These are phyloP conservation scores for Elsinoe fawcettii DNA, from an alignment of 2,329 filamentous ascomycete species.

Conservation along the genomic window DNA sequence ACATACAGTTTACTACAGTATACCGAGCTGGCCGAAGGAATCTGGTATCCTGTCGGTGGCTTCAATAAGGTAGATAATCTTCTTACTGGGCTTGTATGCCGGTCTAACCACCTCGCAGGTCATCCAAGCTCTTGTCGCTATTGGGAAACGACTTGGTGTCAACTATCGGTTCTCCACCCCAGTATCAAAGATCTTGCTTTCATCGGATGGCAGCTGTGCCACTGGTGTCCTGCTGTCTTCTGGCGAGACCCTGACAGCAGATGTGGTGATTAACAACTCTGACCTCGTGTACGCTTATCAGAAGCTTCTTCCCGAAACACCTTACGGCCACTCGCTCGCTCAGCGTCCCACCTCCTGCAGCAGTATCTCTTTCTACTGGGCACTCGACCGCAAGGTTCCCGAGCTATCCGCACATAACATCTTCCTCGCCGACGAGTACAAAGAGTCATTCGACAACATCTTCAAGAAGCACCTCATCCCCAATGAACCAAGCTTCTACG, in stretches of 20 bases:
- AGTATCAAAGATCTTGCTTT: conserved; percentile 49
- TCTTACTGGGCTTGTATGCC: neutral
- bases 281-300: conserved; percentile 69
- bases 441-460: conserved; percentile 66
- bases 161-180: conserved; percentile 53
- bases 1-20: conserved; percentile 69
- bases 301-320: conserved; percentile 51
- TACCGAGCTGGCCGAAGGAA: conserved; percentile 66
- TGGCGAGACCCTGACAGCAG: conserved; percentile 53
- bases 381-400: conserved; percentile 51
- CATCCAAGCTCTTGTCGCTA: conserved; percentile 54
- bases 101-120: conserved; percentile 26
- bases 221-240: conserved; percentile 53
- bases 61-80: conserved; percentile 50
- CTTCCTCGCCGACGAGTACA: conserved; percentile 66
- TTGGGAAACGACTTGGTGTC: conserved; percentile 56
- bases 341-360: conserved; percentile 57
- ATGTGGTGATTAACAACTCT: conserved; percentile 63
- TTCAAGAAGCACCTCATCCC: conserved; percentile 64
- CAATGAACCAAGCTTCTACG: conserved; percentile 63
- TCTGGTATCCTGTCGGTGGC: conserved; percentile 66
- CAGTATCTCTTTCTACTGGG: conserved; percentile 72
- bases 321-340: conserved; percentile 38
- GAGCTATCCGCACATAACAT: conserved; percentile 66
- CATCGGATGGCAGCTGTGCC: conserved; percentile 44